These are phyloP conservation scores for Aureobasidium leucospermi DNA, from an alignment of 2,329 filamentous ascomycete species.

Conservation along the genomic window DNA sequence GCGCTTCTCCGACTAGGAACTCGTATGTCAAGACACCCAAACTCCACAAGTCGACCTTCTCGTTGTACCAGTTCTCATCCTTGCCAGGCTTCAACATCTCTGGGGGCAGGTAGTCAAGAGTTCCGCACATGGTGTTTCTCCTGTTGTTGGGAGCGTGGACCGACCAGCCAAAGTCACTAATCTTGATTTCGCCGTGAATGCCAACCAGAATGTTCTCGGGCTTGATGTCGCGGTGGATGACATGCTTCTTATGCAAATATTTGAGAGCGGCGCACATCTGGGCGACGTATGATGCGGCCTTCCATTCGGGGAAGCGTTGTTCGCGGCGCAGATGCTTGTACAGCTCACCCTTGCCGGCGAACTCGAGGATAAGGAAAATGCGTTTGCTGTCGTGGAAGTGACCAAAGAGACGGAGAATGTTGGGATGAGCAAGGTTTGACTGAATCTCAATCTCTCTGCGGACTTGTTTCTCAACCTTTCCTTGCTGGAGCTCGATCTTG, in stretches of 20 bases:
- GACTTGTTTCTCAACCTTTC: slow-evolving; percentile 64
- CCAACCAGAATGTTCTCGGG: slow-evolving; percentile 21
- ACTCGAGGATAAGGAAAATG: slow-evolving; percentile 19
- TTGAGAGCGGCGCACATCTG: slow-evolving; percentile 18
- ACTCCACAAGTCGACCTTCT: slow-evolving; percentile 20
- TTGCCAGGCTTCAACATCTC: slow-evolving; percentile 20
- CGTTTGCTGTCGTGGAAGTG: slow-evolving; percentile 21
- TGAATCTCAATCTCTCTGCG: slow-evolving; percentile 20
- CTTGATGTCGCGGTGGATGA: slow-evolving; percentile 20
- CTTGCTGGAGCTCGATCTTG: slow-evolving; percentile 71
- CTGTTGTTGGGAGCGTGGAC: slow-evolving; percentile 20
- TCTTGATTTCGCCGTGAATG: slow-evolving; percentile 19
- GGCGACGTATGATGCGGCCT: slow-evolving; percentile 18
- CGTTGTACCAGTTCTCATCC: slow-evolving; percentile 19
- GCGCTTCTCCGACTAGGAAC: slow-evolving; percentile 19
- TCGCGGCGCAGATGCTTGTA: slow-evolving; percentile 19
- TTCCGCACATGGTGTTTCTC: slow-evolving; percentile 20
- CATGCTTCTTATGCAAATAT: slow-evolving; percentile 20
- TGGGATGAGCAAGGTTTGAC: slow-evolving; percentile 19
- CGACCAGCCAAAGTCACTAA: slow-evolving; percentile 20
- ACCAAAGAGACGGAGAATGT: slow-evolving; percentile 19
- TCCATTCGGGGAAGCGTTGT: slow-evolving; percentile 19
- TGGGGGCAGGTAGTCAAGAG: slow-evolving; percentile 19
- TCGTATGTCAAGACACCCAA: slow-evolving; percentile 19
- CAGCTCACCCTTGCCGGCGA: slow-evolving; percentile 18